phyloP scores from a whole-genome alignment of 164 flowering plant species.

The Kalanchoe fedtschenkoi region DNA sequence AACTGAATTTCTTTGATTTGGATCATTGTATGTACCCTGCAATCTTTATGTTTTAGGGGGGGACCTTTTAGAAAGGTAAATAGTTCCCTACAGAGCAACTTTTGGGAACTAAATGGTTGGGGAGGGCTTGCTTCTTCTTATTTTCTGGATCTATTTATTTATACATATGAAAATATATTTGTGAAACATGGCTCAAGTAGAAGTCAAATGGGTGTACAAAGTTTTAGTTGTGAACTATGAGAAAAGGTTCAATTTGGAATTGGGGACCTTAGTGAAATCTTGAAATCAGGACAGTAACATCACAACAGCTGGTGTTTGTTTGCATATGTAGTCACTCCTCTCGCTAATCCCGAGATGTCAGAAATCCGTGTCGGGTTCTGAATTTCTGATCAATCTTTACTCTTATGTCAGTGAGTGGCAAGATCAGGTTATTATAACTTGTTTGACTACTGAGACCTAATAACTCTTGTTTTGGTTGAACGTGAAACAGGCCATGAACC shows the following conservation, averaged over 20 bases:
- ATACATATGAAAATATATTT: neutral
- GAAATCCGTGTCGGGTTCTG: neutral
- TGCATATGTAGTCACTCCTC: slow-evolving; percentile 4
- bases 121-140: neutral
- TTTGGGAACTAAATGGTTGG: neutral
- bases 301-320: neutral
- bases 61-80: too few relatives aligned
- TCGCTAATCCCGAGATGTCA: neutral
- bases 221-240: neutral
- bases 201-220: neutral
- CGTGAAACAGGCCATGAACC: slow-evolving; percentile 59
- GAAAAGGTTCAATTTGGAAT: slow-evolving; percentile 8
- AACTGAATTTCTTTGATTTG: too few relatives aligned
- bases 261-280: slow-evolving; percentile 15
- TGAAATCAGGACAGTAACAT: slow-evolving; percentile 28
- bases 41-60: too few relatives aligned
- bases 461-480: slow-evolving; percentile 1
- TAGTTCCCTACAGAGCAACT: too few relatives aligned
- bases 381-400: neutral
- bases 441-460: neutral
- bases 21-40: too few relatives aligned
- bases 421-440: slow-evolving; percentile 11
- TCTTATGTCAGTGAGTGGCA: neutral
- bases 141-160: neutral
- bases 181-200: neutral